A percentile compares a stretch with the other conserved stretches of the same genome.
phyloP scores from a whole-genome alignment of 2,329 filamentous ascomycete genomes.

The Curvularia sp. region DNA sequence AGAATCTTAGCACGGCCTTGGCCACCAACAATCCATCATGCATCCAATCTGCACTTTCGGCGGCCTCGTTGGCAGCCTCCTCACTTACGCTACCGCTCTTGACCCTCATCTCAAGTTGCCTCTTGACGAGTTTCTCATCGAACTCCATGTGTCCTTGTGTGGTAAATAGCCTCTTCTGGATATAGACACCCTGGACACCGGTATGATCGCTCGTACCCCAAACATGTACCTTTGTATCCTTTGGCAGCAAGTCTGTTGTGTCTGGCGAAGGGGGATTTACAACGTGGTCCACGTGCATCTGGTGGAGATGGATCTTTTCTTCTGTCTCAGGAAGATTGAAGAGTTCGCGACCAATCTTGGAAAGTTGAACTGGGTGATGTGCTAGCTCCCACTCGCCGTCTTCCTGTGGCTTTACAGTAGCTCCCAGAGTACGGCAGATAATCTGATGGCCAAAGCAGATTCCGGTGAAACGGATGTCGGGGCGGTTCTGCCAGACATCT shows the following conservation, averaged over 20 bases:
- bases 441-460: slow-evolving; percentile 61
- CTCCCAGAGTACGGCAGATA: slow-evolving; percentile 55
- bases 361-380: slow-evolving; percentile 54
- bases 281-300: slow-evolving; percentile 59
- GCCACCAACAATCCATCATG: slow-evolving; percentile 43
- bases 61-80: slow-evolving; percentile 47
- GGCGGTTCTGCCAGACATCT: slow-evolving; percentile 61
- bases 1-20: slow-evolving; percentile 43
- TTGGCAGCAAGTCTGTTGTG: slow-evolving; percentile 31
- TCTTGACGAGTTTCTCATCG: slow-evolving; percentile 56
- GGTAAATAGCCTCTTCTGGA: slow-evolving; percentile 56
- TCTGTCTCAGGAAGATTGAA: slow-evolving; percentile 48
- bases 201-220: slow-evolving; percentile 58
- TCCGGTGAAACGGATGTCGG: slow-evolving; percentile 60
- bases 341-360: slow-evolving; percentile 51
- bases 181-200: slow-evolving; percentile 56
- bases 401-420: slow-evolving; percentile 48
- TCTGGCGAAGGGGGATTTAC: slow-evolving; percentile 41
- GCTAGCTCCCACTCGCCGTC: slow-evolving; percentile 58
- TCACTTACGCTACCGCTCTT: slow-evolving; percentile 54
- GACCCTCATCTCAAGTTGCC: slow-evolving; percentile 55
- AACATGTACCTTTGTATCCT: slow-evolving; percentile 57
- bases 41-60: slow-evolving; percentile 41
- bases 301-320: slow-evolving; percentile 52
- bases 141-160: slow-evolving; percentile 58